Percentiles rank a stretch among this genome's conserved stretches.
Evolutionary conservation across 2,329 filamentous ascomycete genomes (phyloP).

Genomic region (Coniochaeta pulveracea): DNA sequence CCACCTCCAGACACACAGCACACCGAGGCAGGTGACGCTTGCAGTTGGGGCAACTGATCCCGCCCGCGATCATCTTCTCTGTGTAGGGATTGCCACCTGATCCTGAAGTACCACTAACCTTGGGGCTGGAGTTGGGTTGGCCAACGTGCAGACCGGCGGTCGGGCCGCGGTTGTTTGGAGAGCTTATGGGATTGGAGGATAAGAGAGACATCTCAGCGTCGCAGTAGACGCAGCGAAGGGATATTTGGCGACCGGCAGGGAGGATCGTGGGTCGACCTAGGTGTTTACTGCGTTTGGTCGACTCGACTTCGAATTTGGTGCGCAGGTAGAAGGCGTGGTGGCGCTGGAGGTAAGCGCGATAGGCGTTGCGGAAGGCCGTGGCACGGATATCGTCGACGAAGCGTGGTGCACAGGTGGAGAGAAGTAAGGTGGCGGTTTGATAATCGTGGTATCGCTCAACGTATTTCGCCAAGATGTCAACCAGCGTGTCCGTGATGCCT

Average conservation of each 20-base stretch:
- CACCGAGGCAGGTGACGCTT: conserved; percentile 56
- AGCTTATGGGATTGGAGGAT: conserved; percentile 14
- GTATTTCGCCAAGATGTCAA: conserved; percentile 68
- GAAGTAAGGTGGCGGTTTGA: conserved; percentile 66
- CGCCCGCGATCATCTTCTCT: conserved; percentile 41
- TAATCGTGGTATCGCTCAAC: conserved; percentile 66
- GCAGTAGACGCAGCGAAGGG: conserved; percentile 69
- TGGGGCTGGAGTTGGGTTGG: conserved; percentile 7
- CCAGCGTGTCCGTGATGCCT: conserved; percentile 59
- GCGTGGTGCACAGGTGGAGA: conserved; percentile 61
- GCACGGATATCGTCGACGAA: conserved; percentile 71
- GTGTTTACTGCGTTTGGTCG: conserved; percentile 57
- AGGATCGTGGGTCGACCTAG: conserved; percentile 53
- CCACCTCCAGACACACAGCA: conserved; percentile 55
- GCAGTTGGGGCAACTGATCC: conserved; percentile 55
- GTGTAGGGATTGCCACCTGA: conserved; percentile 46
- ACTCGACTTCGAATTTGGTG: conserved; percentile 68
- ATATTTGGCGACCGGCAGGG: conserved; percentile 56
- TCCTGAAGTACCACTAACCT: conserved; percentile 18
- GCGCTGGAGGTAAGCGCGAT: conserved; percentile 60
- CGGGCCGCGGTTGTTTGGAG: conserved; percentile 3
- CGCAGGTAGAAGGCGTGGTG: conserved; percentile 66
- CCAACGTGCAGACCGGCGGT: conserved; percentile 15
- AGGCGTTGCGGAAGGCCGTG: conserved; percentile 60
- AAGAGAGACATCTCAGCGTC: conserved; percentile 45